Percentiles rank a stretch among this genome's conserved stretches.
Conservation (phyloP, 148 eudicot species). For the Bassia scoparia region DNA sequence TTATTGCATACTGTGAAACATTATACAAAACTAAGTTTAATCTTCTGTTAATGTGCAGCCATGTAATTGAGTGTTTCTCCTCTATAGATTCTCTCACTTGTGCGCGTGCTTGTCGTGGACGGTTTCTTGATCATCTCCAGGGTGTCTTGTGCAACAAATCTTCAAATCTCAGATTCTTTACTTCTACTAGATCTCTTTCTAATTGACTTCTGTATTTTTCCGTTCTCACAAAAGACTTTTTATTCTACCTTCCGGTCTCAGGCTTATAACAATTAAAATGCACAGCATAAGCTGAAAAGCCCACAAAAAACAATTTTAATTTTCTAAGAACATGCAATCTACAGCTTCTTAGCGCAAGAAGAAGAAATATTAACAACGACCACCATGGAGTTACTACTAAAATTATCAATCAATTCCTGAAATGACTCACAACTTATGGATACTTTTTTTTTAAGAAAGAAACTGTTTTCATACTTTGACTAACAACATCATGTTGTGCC, state of each 20-base stretch:
- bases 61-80: too few species aligned
- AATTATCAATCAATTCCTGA: not conserved
- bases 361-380: not conserved
- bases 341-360: not conserved
- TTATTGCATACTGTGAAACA: too few species aligned
- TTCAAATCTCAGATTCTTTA: too few species aligned
- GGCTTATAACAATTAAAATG: conserved; percentile 29
- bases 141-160: too few species aligned
- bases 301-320: not conserved
- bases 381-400: not conserved
- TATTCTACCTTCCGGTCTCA: conserved; percentile 44
- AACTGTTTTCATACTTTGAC: not conserved
- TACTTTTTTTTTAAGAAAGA: not conserved
- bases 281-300: conserved; percentile 7
- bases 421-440: too few species aligned
- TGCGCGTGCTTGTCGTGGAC: too few species aligned
- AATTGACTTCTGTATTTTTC: conserved; percentile 36
- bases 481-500: too few species aligned
- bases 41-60: too few species aligned
- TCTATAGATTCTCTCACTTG: too few species aligned
- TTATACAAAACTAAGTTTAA: too few species aligned
- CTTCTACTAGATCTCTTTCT: too few species aligned
- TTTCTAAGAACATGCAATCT: conserved; percentile 1
- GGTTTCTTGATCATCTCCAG: too few species aligned
- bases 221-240: conserved; percentile 41